Percentiles rank a stretch among this genome's conserved stretches.
phyloP scores from a whole-genome alignment of 768 basidiomycete species.

The Podaxis sp. region DNA sequence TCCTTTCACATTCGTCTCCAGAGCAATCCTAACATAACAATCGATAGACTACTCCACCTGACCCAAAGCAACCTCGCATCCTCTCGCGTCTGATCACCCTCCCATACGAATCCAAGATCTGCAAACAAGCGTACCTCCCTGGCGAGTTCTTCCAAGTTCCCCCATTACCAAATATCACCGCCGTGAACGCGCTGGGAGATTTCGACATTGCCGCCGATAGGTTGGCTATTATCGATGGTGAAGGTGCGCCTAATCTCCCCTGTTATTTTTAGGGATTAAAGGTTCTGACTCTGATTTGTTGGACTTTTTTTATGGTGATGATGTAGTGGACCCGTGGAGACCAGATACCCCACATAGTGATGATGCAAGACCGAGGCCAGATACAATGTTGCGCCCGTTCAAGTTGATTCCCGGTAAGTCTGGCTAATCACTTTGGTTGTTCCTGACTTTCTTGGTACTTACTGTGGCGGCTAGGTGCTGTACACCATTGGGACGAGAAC shows the following conservation, averaged over 20 bases:
- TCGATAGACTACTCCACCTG: slow-evolving; percentile 71
- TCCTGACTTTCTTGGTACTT: not conserved
- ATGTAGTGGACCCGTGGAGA: slow-evolving; percentile 84
- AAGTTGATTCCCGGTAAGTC: slow-evolving; percentile 81
- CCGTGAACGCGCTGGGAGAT: slow-evolving; percentile 83
- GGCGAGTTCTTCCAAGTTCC: slow-evolving; percentile 78
- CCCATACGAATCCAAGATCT: slow-evolving; percentile 38
- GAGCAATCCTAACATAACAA: not conserved
- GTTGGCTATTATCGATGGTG: slow-evolving; percentile 86
- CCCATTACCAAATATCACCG: slow-evolving; percentile 70
- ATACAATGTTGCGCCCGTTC: slow-evolving; percentile 77
- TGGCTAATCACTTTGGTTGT: not conserved
- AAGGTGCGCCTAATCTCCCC: slow-evolving; percentile 43
- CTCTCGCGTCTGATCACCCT: slow-evolving; percentile 71
- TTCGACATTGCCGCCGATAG: slow-evolving; percentile 79
- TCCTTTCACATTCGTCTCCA: not conserved
- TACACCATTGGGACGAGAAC: slow-evolving; percentile 79
- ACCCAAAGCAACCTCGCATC: slow-evolving; percentile 68
- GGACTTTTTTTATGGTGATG: not conserved
- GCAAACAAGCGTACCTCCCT: slow-evolving; percentile 59
- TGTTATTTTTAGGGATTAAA: no score
- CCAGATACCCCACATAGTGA: slow-evolving; percentile 82
- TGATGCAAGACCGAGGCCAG: slow-evolving; percentile 64
- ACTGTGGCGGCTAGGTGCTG: slow-evolving; percentile 44
- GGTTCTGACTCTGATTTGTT: not conserved